Evolutionary conservation across 2,329 filamentous ascomycete genomes (phyloP).

Genomic region (Sclerotinia subarctica): DNA sequence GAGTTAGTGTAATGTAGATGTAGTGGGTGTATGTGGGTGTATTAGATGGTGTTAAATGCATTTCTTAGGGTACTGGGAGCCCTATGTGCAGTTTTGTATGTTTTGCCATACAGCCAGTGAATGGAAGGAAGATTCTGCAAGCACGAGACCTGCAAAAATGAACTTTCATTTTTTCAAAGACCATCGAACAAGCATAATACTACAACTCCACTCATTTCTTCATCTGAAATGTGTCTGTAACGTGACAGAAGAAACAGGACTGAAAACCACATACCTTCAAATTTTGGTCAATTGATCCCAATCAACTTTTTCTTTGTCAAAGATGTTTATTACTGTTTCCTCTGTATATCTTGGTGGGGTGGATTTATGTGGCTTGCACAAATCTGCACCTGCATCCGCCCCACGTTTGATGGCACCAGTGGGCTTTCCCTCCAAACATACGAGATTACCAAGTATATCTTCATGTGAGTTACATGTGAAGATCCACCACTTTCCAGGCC

Average conservation of each 20-base stretch:
- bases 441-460: neutral
- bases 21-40: neutral
- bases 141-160: neutral
- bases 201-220: neutral
- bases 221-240: neutral
- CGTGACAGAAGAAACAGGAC: no score
- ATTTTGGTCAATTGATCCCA: neutral
- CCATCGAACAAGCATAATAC: neutral
- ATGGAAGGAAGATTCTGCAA: constrained; percentile 10
- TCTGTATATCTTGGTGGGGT: neutral
- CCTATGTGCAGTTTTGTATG: neutral
- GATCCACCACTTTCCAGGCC: neutral
- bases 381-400: neutral
- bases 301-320: neutral
- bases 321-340: neutral
- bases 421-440: neutral
- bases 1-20: neutral
- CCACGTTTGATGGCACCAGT: constrained; percentile 5
- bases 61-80: neutral
- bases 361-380: neutral
- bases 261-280: neutral
- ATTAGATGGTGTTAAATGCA: neutral
- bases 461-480: neutral
- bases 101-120: neutral
- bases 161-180: constrained; percentile 7